phyloP scores from a whole-genome alignment of 2,329 filamentous ascomycete genomes.

The Coleophoma eucalyptorum region DNA sequence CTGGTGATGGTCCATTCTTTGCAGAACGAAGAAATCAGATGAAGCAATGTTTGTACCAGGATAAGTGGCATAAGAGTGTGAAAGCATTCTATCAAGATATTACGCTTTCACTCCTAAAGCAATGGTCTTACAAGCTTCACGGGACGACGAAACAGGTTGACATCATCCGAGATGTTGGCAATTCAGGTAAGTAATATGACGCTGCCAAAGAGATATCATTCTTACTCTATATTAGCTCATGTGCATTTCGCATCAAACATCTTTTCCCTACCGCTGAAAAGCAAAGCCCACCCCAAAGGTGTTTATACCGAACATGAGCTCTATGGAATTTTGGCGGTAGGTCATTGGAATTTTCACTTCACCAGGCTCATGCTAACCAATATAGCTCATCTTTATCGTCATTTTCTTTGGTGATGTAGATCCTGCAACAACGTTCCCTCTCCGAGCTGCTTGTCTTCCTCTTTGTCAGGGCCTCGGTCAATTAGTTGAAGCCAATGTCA shows the following conservation, averaged over 20 bases:
- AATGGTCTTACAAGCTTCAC: constrained; percentile 62
- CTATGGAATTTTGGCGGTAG: constrained; percentile 51
- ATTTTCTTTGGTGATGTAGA: constrained; percentile 60
- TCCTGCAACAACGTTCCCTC: constrained; percentile 60
- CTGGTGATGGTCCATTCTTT: constrained; percentile 45
- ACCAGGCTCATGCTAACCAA: too few species aligned
- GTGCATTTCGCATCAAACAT: constrained; percentile 50
- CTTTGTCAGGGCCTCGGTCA: constrained; percentile 56
- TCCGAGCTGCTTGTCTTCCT: constrained; percentile 55
- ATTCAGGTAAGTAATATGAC: constrained; percentile 36
- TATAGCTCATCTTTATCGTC: constrained; percentile 53
- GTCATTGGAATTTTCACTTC: too few species aligned
- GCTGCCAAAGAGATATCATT: too few species aligned
- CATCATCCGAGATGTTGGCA: constrained; percentile 56
- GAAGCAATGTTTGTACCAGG: constrained; percentile 54
- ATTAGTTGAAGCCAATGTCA: constrained; percentile 62
- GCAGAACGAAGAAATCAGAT: constrained; percentile 48
- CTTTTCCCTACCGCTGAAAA: constrained; percentile 52
- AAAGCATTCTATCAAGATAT: constrained; percentile 65
- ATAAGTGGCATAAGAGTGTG: constrained; percentile 58
- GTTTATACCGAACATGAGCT: constrained; percentile 53
- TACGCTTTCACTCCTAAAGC: constrained; percentile 55
- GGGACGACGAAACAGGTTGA: constrained; percentile 58
- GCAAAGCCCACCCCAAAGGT: constrained; percentile 41
- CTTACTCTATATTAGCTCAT: background rate